These are phyloP conservation scores for Juncus effusus DNA, from an alignment of 176 grass and related monocot genomes.

Conservation along the genomic window DNA sequence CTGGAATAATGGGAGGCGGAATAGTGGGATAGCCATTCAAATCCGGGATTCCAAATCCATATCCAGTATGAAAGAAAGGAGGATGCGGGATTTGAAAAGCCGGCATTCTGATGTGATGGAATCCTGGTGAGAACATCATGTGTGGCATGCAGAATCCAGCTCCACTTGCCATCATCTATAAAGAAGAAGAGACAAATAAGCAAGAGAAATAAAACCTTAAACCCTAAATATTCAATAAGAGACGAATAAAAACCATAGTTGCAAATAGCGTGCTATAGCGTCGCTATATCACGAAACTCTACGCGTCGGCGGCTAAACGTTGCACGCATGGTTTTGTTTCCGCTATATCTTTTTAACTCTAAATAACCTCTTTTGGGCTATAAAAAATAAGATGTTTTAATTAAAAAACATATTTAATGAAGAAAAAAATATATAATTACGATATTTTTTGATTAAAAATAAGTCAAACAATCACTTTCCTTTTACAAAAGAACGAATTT, in stretches of 20 bases:
- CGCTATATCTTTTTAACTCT: too few relatives aligned
- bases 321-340: too few relatives aligned
- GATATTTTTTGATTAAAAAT: too few relatives aligned
- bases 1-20: not conserved
- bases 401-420: not conserved
- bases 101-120: slow-evolving; percentile 19
- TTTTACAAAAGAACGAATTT: too few relatives aligned
- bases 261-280: too few relatives aligned
- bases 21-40: not conserved
- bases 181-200: too few relatives aligned
- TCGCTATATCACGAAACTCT: too few relatives aligned
- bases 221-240: slow-evolving; percentile 1
- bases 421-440: too few relatives aligned
- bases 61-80: slow-evolving; percentile 11
- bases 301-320: too few relatives aligned
- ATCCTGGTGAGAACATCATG: slow-evolving; percentile 22
- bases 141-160: slow-evolving; percentile 12
- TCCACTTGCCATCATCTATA: slow-evolving; percentile 24
- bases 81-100: too few relatives aligned
- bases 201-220: not conserved
- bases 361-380: not conserved
- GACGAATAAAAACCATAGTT: not conserved
- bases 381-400: not conserved
- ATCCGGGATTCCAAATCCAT: slow-evolving; percentile 17
- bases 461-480: too few relatives aligned